These are phyloP conservation scores for Metarhizium sp. DNA, from an alignment of 2,329 filamentous ascomycete genomes.

Conservation along the genomic window DNA sequence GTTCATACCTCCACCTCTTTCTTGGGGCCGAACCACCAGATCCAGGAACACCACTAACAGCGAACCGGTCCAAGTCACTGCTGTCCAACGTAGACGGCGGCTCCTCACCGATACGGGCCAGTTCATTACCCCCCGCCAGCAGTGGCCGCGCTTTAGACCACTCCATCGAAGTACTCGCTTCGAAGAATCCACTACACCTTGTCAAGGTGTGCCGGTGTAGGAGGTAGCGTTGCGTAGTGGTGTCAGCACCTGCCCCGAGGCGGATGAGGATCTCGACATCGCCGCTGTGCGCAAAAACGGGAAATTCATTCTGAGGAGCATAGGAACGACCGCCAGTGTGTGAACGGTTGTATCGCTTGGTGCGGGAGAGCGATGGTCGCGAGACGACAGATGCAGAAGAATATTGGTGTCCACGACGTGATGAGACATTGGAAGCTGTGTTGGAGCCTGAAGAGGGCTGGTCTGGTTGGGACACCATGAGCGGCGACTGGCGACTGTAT, in stretches of 20 bases:
- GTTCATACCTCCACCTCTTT: constrained; percentile 75
- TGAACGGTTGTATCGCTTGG: constrained; percentile 69
- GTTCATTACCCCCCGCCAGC: constrained; percentile 28
- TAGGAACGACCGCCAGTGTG: constrained; percentile 65
- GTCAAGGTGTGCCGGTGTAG: constrained; percentile 80
- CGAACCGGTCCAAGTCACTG: constrained; percentile 8
- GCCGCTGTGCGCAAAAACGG: constrained; percentile 79
- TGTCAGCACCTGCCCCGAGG: constrained; percentile 44
- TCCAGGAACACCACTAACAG: neutral
- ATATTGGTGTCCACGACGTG: constrained; percentile 1
- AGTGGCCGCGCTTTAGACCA: constrained; percentile 41
- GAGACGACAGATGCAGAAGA: constrained; percentile 50
- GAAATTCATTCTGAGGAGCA: constrained; percentile 80
- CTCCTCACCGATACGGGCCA: constrained; percentile 46
- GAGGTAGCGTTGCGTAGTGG: constrained; percentile 66
- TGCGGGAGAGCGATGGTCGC: constrained; percentile 47
- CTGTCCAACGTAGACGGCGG: constrained; percentile 13
- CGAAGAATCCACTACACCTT: constrained; percentile 90
- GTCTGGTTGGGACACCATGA: constrained; percentile 57
- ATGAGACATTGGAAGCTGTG: constrained; percentile 1
- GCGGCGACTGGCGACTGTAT: constrained; percentile 10
- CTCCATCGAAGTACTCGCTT: constrained; percentile 71
- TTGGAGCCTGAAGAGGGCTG: constrained; percentile 14
- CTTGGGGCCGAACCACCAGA: constrained; percentile 9
- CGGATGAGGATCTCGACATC: constrained; percentile 84